Conservation (phyloP, 2,329 filamentous ascomycete genomes). For the Pseudogymnoascus sp. region DNA sequence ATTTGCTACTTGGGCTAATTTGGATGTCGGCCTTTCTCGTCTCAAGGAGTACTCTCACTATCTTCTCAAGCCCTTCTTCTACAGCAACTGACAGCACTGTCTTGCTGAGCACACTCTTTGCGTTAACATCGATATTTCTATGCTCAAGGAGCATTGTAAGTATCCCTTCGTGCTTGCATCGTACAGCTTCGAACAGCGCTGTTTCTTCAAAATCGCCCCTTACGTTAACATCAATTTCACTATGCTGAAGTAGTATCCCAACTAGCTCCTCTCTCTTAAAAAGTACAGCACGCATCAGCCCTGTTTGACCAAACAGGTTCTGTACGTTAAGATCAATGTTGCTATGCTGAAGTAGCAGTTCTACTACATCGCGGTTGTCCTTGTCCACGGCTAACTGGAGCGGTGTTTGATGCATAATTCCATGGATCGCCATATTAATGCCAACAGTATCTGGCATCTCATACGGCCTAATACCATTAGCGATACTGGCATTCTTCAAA, state of each 20-base stretch:
- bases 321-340: neutral
- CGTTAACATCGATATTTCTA: neutral
- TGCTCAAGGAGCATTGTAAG: neutral
- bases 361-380: neutral
- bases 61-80: neutral
- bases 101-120: fast-evolving
- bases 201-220: neutral
- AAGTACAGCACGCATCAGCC: too few relatives aligned
- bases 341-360: neutral
- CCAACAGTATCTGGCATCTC: neutral
- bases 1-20: too few relatives aligned
- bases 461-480: neutral
- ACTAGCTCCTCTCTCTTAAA: neutral
- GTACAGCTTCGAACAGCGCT: too few relatives aligned
- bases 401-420: neutral
- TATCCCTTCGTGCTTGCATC: neutral
- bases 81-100: neutral
- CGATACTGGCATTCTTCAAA: neutral
- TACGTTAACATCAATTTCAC: neutral
- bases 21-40: too few relatives aligned
- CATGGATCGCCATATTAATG: neutral
- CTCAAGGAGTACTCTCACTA: neutral
- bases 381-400: neutral
- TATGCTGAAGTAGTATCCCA: neutral
- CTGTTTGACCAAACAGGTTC: too few relatives aligned